Base-by-base conservation (phyloP, 1,139 yeast genomes). In the Diutina mesorugosa region DNA sequence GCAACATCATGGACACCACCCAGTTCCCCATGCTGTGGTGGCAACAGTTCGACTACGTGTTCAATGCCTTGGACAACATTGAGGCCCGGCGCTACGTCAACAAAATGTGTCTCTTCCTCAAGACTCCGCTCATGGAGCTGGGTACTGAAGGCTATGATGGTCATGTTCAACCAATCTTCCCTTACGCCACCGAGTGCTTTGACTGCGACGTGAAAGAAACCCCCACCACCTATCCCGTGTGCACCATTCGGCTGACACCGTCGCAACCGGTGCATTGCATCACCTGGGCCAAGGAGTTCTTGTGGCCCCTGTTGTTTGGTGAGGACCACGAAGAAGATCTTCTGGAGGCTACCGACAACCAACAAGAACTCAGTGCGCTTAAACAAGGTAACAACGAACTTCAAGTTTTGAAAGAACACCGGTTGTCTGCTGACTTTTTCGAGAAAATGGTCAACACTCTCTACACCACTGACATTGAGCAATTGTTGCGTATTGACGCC, bases 111-210 rank as follows among this genome's bases (percentile, higher is more conserved):
- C 77, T 91, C 28, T 86, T 87, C 58, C 73, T 89, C 41, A 74
- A 78, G 51, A 85, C 79, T 50, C 96, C 96, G 2, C 76, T 91
- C 57, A 83, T 93, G 78, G 99, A 95, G 68, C 83, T 91, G 59
- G 99, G 99, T 6, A 91, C 99, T 0, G 87, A 97, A 0, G 99
- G 99, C 0, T 88, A 85, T 62, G 84, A 84, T 60, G 99, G 99
- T 26, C 97, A 93, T 67, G 87, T 88, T 46, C 96, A 89, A 66
- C 97, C 97, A 1, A 91, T 95, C 57, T 79, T 81, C 60, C 96
- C 97, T 1, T 84, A 86, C 59, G 64, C 73, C 57, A 84, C 95
- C 7, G 99, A 93, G 70, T 95, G 99, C 70, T 95, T 90, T 68
- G 97, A 90, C 61, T 95, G 99, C 69, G 82, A 84, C 45, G 82